phyloP scores from a whole-genome alignment of 163 green algal species.

The Chloromonas sp. region DNA sequence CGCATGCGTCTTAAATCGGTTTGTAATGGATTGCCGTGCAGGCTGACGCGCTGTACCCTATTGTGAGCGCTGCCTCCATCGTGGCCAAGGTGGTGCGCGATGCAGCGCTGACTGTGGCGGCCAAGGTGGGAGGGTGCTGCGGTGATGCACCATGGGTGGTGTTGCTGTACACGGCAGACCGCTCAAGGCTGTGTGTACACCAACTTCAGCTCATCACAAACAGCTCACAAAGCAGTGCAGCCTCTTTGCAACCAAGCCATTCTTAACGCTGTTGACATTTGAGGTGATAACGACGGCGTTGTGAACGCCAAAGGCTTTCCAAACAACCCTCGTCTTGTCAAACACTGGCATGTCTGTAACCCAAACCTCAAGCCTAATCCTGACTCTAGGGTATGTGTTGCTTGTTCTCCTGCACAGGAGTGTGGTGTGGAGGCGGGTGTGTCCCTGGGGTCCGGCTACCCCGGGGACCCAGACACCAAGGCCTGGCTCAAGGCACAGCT shows the following conservation, averaged over 20 bases:
- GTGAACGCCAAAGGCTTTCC: background rate
- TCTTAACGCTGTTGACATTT: background rate
- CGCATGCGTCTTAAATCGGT: too few species aligned
- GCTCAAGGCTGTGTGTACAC: too few species aligned
- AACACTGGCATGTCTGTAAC: background rate
- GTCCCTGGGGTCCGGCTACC: slow-evolving; percentile 49
- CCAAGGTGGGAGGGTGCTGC: background rate
- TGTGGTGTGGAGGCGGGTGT: background rate
- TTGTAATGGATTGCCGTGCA: background rate
- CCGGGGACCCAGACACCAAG: slow-evolving; percentile 72
- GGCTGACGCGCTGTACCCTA: slow-evolving; percentile 84
- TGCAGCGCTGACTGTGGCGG: slow-evolving; percentile 12
- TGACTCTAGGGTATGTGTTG: background rate
- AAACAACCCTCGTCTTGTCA: background rate
- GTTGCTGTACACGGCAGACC: background rate
- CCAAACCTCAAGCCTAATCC: background rate
- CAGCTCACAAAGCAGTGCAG: too few species aligned
- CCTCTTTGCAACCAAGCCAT: too few species aligned
- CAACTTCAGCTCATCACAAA: background rate
- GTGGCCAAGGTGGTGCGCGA: slow-evolving; percentile 80
- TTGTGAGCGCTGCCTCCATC: slow-evolving; percentile 89
- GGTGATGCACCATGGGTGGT: background rate
- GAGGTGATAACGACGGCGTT: background rate
- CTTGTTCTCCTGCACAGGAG: slow-evolving; percentile 2
- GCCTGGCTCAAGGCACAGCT: slow-evolving; percentile 64